Conservation (phyloP, 257 asterid genomes). For the Solanum chmielewskii region DNA sequence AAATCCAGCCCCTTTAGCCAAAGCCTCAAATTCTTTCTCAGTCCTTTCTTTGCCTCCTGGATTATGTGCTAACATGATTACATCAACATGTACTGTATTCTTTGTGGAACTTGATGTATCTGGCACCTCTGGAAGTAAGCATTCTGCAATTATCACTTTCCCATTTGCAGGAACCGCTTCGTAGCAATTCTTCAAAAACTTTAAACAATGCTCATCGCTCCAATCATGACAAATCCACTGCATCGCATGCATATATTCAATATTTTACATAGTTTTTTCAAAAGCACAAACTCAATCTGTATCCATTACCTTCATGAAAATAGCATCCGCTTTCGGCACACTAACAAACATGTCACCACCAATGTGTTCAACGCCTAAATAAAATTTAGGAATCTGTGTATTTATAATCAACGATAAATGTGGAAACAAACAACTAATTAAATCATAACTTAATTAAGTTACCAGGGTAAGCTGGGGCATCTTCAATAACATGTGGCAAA, state of each 20-base stretch:
- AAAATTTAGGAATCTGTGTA: too few species aligned
- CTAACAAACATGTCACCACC: conserved; percentile 95
- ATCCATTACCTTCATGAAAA: conserved; percentile 77
- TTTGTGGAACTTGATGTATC: conserved; percentile 38
- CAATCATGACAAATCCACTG: conserved; percentile 96
- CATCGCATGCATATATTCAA: background rate
- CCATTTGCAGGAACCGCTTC: conserved; percentile 71
- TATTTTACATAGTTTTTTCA: background rate
- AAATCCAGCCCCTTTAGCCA: conserved; percentile 76
- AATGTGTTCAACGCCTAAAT: conserved; percentile 62
- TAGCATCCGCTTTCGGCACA: conserved; percentile 72
- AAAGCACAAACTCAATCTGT: background rate
- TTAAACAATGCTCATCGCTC: conserved; percentile 73
- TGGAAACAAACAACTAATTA: background rate
- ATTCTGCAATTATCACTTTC: conserved; percentile 66
- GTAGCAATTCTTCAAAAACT: conserved; percentile 65
- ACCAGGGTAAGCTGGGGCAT: conserved; percentile 66
- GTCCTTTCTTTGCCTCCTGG: conserved; percentile 98
- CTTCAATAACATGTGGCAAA: conserved; percentile 64
- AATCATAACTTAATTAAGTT: background rate
- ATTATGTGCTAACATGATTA: conserved; percentile 74
- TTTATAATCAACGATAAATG: background rate
- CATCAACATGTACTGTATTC: conserved; percentile 58
- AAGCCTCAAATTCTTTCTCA: conserved; percentile 55
- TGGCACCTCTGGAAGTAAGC: conserved; percentile 63